Conservation (phyloP, 2,329 filamentous ascomycete genomes). For the Blastomyces gilchristii region DNA sequence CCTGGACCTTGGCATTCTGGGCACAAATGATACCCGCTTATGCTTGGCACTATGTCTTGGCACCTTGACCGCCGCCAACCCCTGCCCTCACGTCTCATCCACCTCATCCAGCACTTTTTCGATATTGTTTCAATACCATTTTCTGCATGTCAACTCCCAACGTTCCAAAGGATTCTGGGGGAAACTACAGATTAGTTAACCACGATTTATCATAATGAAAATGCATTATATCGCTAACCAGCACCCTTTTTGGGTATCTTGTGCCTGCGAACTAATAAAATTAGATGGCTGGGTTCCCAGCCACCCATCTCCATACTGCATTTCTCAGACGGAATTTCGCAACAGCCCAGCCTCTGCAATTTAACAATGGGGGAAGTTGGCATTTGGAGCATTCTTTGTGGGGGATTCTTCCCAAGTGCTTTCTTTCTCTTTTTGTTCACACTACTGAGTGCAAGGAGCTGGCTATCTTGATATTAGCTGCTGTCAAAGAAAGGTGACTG, state of each 20-base stretch:
- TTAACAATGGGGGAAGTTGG: not conserved
- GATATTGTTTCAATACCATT: not conserved
- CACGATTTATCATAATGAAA: not conserved
- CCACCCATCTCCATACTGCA: slow-evolving; percentile 2
- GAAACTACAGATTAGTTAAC: not conserved
- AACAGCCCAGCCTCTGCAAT: slow-evolving; percentile 9
- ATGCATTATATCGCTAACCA: not conserved
- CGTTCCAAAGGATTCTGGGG: not conserved
- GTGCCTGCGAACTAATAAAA: not conserved
- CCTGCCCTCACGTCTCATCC: not conserved
- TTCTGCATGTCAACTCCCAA: not conserved
- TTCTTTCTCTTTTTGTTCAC: not conserved
- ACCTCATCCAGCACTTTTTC: not conserved
- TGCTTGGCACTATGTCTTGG: not conserved
- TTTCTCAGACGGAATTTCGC: not conserved
- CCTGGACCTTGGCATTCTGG: not conserved
- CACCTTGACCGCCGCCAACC: not conserved
- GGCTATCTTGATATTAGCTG: not conserved
- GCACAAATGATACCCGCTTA: too few relatives aligned
- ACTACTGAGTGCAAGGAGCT: not conserved
- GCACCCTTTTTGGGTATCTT: not conserved
- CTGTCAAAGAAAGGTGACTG: not conserved
- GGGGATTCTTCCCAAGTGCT: not conserved
- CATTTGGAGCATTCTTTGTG: not conserved
- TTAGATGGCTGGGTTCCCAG: slow-evolving; percentile 12